These are phyloP conservation scores for Xanthoconium stramineum DNA, from an alignment of 768 basidiomycete genomes.

Conservation along the genomic window DNA sequence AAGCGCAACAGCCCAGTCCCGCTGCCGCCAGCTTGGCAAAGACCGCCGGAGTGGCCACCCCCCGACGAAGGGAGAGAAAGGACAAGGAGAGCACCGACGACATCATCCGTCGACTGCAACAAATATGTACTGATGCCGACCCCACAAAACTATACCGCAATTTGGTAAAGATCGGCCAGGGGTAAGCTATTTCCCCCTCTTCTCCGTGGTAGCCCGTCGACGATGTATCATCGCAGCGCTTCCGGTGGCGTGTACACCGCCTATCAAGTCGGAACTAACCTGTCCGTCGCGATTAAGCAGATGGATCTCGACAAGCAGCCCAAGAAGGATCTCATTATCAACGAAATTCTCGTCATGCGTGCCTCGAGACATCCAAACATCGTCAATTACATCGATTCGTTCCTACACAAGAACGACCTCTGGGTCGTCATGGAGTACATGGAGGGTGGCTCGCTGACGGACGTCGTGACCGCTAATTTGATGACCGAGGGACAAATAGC, in stretches of 20 bases:
- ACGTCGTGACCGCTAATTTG: conserved; percentile 83
- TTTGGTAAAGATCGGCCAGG: conserved; percentile 96
- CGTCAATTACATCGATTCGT: conserved; percentile 99
- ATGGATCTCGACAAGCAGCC: conserved; percentile 99
- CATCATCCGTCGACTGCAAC: conserved; percentile 85
- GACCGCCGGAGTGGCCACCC: conserved; percentile 70
- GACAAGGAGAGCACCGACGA: conserved; percentile 82
- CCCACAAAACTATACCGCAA: conserved; percentile 91
- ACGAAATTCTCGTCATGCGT: conserved; percentile 99
- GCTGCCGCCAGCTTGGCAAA: conserved; percentile 67
- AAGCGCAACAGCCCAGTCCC: conserved; percentile 52
- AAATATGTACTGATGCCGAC: conserved; percentile 97
- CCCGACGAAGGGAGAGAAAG: conserved; percentile 81
- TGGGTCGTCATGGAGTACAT: conserved; percentile 99
- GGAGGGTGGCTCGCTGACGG: conserved; percentile 94
- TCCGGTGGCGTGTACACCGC: conserved; percentile 98
- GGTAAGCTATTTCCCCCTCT: conserved; percentile 49
- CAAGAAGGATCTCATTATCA: conserved; percentile 99
- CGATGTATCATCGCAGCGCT: conserved; percentile 51
- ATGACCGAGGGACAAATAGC: conserved; percentile 99
- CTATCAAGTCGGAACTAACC: conserved; percentile 93
- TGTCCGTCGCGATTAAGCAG: conserved; percentile 97
- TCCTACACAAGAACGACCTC: conserved; percentile 94
- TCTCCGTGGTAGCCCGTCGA: not conserved
- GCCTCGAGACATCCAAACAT: conserved; percentile 97